These are phyloP conservation scores for Pistacia vera DNA, from an alignment of 345 rosid species.

Conservation along the genomic window DNA sequence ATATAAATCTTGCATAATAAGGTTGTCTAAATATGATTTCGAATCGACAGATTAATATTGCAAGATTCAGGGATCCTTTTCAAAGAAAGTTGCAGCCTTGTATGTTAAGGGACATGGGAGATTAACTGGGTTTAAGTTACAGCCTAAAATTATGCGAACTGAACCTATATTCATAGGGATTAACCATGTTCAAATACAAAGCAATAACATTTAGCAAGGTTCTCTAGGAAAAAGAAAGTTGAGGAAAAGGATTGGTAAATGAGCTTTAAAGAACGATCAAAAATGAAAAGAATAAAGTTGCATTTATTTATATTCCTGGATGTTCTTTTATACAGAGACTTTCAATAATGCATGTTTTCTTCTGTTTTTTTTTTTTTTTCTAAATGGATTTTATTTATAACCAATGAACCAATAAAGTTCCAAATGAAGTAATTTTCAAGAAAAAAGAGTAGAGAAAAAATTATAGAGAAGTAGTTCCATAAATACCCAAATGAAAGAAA, in stretches of 20 bases:
- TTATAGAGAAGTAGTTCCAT: background rate
- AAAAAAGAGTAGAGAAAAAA: background rate
- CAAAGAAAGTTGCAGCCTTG: background rate
- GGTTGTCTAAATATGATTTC: background rate
- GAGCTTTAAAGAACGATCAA: slow-evolving; percentile 3
- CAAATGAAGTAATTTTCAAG: background rate
- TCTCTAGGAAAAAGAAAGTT: background rate
- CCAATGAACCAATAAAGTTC: background rate
- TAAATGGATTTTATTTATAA: background rate
- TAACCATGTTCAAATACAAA: background rate
- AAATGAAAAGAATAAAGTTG: slow-evolving; percentile 15
- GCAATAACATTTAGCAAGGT: background rate
- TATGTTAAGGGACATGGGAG: background rate
- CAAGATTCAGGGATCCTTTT: background rate
- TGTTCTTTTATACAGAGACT: background rate
- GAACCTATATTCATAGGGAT: background rate
- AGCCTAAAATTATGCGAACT: background rate
- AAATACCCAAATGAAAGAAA: background rate
- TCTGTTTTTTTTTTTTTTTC: too few relatives aligned
- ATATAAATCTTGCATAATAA: background rate
- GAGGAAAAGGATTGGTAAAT: background rate
- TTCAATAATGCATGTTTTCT: background rate
- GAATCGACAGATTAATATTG: background rate
- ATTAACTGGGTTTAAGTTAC: background rate
- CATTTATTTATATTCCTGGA: slow-evolving; percentile 3